Evolutionary conservation across 768 basidiomycete species (phyloP), one percentile per base, ranked within the genome.

Genomic region (Holtermanniella nyarrowii): DNA sequence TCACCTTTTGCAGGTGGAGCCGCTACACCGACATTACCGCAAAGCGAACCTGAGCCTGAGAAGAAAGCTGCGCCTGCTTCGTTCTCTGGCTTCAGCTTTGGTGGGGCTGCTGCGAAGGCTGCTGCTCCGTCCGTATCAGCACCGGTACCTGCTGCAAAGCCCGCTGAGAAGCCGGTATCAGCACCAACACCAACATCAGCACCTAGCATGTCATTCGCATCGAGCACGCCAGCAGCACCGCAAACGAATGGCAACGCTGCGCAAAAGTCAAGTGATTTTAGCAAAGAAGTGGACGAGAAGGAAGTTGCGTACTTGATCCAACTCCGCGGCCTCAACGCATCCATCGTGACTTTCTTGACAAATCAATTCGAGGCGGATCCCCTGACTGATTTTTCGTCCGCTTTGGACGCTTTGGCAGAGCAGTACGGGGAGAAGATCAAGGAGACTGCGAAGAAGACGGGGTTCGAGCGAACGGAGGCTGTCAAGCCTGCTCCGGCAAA

Each of bases 251-350:
- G 31, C 31, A 7, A 7, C 10, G 7, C 31, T 37, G 7, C 31
- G 31, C 7, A 7, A 7, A 37, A n/a, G n/a, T n/a, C n/a, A n/a
- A n/a, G n/a, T n/a, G n/a, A n/a, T n/a, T n/a, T n/a, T n/a, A n/a
- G 16, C 31, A 37, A 16, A 7, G 31, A 7, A 7, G 31, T 37
- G 10, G 31, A 37, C 16, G 59, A 63, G 31, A 49, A 50, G 16
- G 69, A 70, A 50, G 59, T 63, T 1, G 43, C 55, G 14, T 70
- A 66, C 51, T 61, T 60, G 39, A 66, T 61, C 5, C 54, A 62
- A 7, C 7, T 70, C 10, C 60, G 66, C 3, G 69, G 69, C 12
- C 58, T 70, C n/a, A 70, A 70, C 48, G 45, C 45, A n/a, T 61
- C 66, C 7, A 49, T 68, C 45, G 45, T 63, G 5, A 52, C 58